Evolutionary conservation across 768 basidiomycete genomes (phyloP), one percentile per base, ranked within the genome.

Genomic region (Scleroderma citrinum): DNA sequence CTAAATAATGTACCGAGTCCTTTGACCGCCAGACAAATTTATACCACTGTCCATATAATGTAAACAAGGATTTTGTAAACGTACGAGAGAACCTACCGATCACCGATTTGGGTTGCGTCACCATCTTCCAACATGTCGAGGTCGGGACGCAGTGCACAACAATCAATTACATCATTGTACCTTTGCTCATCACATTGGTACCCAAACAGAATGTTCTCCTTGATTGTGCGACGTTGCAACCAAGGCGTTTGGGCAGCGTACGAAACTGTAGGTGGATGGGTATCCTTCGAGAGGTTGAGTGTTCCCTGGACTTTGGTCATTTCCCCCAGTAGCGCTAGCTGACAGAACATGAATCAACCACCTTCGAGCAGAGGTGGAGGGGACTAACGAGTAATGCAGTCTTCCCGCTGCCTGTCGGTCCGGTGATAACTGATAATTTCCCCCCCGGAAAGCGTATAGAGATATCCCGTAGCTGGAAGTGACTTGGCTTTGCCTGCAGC

Each of bases 381-480:
- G 1, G 21, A 64, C 78, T 32, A 55, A 83, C 83, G 46, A 92
- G 71, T 2, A 91, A 65, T 0, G 89, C 87, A 0, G 85, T 88
- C 69, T 93, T 93, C 1, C 90, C 90, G 36, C 81, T 81, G 5
- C 87, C 90, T 5, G 88, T 91, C 0, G 88, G 86, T 1, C 85
- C 86, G 19, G 83, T 84, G 46, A 92, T 72, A 7, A 92, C 67
- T 0, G 85, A 80, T 16, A 93, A 67, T 62, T 81, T 62, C 10
- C 84, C 81, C 31, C 83, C 75, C 0, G 91, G 89, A 69, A 93
- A 92, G 40, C 70, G 60, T 29, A 93, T 69, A 26, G 72, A 71
- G 31, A 92, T 69, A 60, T 92, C 83, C 46, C 65, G 66, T 31
- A 93, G 68, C 62, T 85, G 82, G 58, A 91, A 92, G 12, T 71